Base-by-base conservation (phyloP, 306 rosid genomes). In the Fagus crenata region DNA sequence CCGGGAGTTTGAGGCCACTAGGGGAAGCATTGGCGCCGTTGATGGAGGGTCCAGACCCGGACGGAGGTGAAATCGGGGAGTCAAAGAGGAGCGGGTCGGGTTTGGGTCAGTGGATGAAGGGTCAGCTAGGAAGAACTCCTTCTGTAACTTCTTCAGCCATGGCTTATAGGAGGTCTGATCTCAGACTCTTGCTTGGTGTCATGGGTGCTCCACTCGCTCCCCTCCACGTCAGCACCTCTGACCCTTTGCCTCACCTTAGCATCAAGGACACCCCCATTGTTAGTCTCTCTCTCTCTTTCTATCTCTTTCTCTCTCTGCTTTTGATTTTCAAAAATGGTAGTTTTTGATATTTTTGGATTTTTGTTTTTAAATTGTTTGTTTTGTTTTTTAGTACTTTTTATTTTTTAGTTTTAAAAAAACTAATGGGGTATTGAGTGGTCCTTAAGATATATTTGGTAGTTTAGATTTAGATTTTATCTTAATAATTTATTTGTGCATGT, bases 131-230 rank as follows among this genome's bases (percentile, higher is more conserved):
- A 8, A 88, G 99, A 39, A 84, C 97, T 42, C 93, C 97, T 9
- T 90, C 97, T 0, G 80, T 81, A 0, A 70, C 89, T 14, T 88
- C 89, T 17, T 17, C 71, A 4, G 4, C 35, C 5, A 49, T 72
- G 42, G 86, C 92, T 11, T 86, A 71, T 78, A 86, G 80, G 83
- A 84, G 94, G 94, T 89, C 98, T 85, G 99, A 96, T 89, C 92
- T 96, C 89, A 88, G 98, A 68, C 93, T 96, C 46, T 77, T 96
- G 42, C 87, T 96, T 0, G 99, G 99, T 1, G 99, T 96, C 3
- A 91, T 96, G 99, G 99, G 91, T 4, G 98, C 99, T 28, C 96
- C 99, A 13, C 97, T 96, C 7, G 93, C 97, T 1, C 99, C 99
- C 1, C 77, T 91, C 63, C 90, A 89, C 82, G 98, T 96, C 54